These are phyloP conservation scores for Trypanosoma platydactyli DNA, from an alignment of 208 protist genomes.

Conservation along the genomic window DNA sequence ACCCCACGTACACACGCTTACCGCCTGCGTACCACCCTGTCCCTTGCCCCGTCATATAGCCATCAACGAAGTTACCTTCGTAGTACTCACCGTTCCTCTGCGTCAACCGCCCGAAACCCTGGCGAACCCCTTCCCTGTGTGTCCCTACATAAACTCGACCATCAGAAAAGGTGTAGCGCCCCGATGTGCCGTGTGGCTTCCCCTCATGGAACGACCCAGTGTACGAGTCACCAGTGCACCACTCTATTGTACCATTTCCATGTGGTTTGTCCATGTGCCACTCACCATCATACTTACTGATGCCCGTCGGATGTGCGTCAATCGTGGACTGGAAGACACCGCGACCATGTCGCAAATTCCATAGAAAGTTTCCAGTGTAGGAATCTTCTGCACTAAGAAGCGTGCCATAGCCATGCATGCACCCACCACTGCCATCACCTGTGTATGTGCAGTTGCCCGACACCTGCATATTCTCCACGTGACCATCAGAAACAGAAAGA, in stretches of 20 bases:
- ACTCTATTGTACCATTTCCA: conserved; percentile 26
- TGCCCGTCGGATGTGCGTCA: conserved; percentile 11
- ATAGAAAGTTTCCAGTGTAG: conserved; percentile 36
- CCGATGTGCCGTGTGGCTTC: conserved; percentile 30
- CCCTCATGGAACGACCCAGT: conserved; percentile 34
- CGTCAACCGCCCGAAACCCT: conserved; percentile 50
- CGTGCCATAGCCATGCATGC: conserved; percentile 26
- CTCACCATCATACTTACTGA: conserved; percentile 33
- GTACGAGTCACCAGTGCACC: conserved; percentile 45
- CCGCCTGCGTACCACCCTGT: conserved; percentile 34
- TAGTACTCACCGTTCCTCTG: conserved; percentile 59
- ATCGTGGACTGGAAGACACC: conserved; percentile 22
- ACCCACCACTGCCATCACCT: conserved; percentile 28
- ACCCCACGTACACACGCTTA: conserved; percentile 32
- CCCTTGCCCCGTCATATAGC: conserved; percentile 47
- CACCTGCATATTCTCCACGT: conserved; percentile 23
- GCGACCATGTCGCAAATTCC: conserved; percentile 25
- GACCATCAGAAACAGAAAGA: background rate
- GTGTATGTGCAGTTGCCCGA: conserved; percentile 30
- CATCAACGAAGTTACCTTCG: conserved; percentile 54
- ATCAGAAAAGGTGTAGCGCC: conserved; percentile 36
- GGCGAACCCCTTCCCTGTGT: conserved; percentile 40
- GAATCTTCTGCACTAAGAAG: conserved; percentile 11
- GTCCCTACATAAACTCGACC: conserved; percentile 59
- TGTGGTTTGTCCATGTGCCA: conserved; percentile 27